Evolutionary conservation across 306 rosid species (phyloP).

Genomic region (Myrica gale): DNA sequence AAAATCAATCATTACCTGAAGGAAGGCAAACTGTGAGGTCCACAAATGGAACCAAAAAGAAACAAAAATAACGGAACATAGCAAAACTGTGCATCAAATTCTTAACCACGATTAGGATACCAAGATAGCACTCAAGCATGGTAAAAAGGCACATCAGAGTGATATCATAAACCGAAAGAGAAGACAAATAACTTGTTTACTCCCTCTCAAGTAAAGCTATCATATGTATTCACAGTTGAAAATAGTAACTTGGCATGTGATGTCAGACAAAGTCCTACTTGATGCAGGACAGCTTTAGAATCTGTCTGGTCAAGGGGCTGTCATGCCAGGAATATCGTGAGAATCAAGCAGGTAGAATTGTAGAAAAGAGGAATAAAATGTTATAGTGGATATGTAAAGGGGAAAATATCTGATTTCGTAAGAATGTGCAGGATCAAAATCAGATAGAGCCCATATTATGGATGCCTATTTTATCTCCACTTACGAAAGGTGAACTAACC

Average conservation of each 20-base stretch:
- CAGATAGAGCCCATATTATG: too few relatives aligned
- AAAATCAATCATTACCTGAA: slow-evolving; percentile 94
- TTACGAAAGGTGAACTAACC: too few relatives aligned
- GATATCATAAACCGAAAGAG: not conserved
- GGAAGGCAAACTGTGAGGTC: slow-evolving; percentile 13
- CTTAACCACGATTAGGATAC: not conserved
- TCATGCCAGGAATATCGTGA: not conserved
- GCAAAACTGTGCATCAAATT: too few relatives aligned
- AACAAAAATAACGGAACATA: too few relatives aligned
- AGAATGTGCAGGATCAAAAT: not conserved
- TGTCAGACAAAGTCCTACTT: not conserved
- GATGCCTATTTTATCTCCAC: too few relatives aligned
- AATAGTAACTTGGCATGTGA: not conserved
- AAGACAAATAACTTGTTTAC: not conserved
- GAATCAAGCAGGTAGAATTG: not conserved
- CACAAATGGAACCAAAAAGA: not conserved
- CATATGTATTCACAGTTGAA: not conserved
- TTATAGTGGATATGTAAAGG: not conserved
- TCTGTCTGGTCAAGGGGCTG: not conserved
- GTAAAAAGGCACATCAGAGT: not conserved
- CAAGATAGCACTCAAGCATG: not conserved
- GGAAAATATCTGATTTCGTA: not conserved
- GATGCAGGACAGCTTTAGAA: slow-evolving; percentile 1
- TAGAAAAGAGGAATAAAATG: not conserved
- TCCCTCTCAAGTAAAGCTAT: not conserved